Evolutionary conservation across 2,329 filamentous ascomycete genomes (phyloP), one percentile per base, ranked within the genome.

Genomic region (Penicillium sp.): DNA sequence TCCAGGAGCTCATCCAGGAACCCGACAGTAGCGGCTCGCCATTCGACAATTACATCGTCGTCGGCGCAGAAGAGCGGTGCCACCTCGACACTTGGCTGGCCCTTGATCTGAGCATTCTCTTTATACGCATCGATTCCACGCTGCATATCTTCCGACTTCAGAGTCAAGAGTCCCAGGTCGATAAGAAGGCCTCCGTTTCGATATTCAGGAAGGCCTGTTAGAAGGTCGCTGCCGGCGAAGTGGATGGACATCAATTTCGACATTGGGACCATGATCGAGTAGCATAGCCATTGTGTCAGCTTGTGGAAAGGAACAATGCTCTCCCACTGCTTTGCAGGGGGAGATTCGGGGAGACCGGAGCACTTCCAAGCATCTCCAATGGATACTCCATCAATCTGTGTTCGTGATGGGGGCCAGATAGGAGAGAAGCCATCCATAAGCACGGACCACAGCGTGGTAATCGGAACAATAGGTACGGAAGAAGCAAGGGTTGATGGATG

Each of bases 341-440:
- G 85, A 1, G 78, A 77, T 44, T 81, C 79, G 1, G 92, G 91
- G 85, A 97, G 90, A 32, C 87, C 85, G 11, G 84, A 86, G 75
- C 92, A 96, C 0, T 88, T 89, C 94, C 94, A 99, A 24, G 94
- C 93, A 70, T 99, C 94, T 53, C 94, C 94, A 16, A 99, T 85
- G 0, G 92, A 86, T 29, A 90, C 82, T 2, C 92, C 92, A 69
- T 96, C 90, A 64, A 99, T 88, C 60, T 89, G 85, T 0, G 93
- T 96, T 60, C 93, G 86, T 0, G 90, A 90, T 1, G 85, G 77
- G 0, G 94, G 93, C 94, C 94, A 99, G 71, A 97, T 95, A 1
- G 88, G 83, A 4, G 86, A 84, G 10, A 99, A 81, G 8, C 92
- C 91, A 56, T 91, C 87, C 86, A 96, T 95, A 11, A 99, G 84